These are phyloP conservation scores for Apocynum venetum DNA, from an alignment of 257 asterid species.

Conservation along the genomic window DNA sequence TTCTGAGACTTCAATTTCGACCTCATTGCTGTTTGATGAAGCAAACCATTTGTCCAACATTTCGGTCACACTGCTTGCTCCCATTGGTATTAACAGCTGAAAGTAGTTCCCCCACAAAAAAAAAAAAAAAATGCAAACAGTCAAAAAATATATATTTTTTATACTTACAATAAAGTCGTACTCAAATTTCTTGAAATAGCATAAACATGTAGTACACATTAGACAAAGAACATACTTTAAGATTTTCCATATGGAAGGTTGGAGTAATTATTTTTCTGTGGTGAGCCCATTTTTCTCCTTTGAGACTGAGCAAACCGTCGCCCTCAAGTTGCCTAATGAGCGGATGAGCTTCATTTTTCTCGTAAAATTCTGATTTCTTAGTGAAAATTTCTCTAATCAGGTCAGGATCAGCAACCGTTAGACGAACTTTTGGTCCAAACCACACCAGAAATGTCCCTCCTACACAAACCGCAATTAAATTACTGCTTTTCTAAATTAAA, in stretches of 20 bases:
- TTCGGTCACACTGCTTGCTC: slow-evolving; percentile 38
- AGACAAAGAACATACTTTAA: slow-evolving; percentile 30
- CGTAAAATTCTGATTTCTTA: slow-evolving; percentile 41
- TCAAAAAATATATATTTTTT: neutral
- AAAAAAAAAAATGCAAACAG: neutral
- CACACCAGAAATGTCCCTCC: slow-evolving; percentile 48
- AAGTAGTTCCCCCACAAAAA: neutral
- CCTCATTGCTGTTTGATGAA: slow-evolving; percentile 17
- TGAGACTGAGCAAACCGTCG: slow-evolving; percentile 44
- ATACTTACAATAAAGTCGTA: neutral
- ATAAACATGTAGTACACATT: neutral
- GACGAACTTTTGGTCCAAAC: slow-evolving; percentile 49
- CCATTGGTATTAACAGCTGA: slow-evolving; percentile 38
- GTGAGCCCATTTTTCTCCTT: slow-evolving; percentile 50
- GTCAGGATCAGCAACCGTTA: slow-evolving; percentile 48
- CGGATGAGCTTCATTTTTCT: slow-evolving; percentile 46
- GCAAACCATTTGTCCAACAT: slow-evolving; percentile 39
- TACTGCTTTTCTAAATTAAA: neutral
- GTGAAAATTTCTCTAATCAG: slow-evolving; percentile 44
- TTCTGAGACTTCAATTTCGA: slow-evolving; percentile 44
- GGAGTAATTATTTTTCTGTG: slow-evolving; percentile 50
- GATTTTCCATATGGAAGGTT: slow-evolving; percentile 48
- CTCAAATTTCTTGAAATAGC: neutral
- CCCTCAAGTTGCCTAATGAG: slow-evolving; percentile 45
- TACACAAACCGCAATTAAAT: neutral